Conservation (phyloP, 768 basidiomycete species). For the Mycena rebaudengoi region DNA sequence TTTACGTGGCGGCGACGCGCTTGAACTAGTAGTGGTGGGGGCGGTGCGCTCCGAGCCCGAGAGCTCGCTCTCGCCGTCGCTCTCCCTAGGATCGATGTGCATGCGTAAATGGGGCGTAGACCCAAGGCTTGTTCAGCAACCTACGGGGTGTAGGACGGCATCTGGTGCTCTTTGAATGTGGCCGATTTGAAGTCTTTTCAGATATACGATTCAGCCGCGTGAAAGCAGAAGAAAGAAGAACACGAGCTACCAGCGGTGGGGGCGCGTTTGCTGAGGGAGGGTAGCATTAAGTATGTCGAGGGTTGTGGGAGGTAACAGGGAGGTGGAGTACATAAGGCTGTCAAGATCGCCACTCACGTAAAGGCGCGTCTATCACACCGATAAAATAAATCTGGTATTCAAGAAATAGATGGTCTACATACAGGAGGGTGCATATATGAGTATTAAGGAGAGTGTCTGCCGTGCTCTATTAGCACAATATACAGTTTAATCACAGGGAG, state of each 20-base stretch:
- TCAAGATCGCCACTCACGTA: constrained; percentile 18
- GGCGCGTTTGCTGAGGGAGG: neutral
- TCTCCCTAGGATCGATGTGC: neutral
- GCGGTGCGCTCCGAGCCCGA: neutral
- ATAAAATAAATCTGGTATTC: too few relatives aligned
- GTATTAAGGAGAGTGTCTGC: neutral
- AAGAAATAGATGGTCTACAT: neutral
- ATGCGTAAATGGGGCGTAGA: neutral
- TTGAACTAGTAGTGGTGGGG: neutral
- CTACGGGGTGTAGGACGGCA: constrained; percentile 8
- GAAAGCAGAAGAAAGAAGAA: neutral
- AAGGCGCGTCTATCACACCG: constrained; percentile 5
- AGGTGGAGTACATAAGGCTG: neutral
- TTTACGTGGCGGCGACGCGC: constrained; percentile 41
- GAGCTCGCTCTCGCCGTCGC: neutral
- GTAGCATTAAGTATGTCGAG: neutral
- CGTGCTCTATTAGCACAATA: constrained; percentile 14
- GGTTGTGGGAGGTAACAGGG: neutral
- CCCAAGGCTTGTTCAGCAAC: too few relatives aligned
- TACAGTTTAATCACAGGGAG: constrained; percentile 15
- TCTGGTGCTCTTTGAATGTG: too few relatives aligned
- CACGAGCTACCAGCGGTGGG: neutral
- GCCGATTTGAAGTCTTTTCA: too few relatives aligned
- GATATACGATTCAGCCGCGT: neutral
- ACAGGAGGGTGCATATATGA: constrained; percentile 6